Percentiles rank a stretch among this genome's conserved stretches.
Conservation (phyloP, 306 rosid genomes). For the Lathyrus tuberosus region DNA sequence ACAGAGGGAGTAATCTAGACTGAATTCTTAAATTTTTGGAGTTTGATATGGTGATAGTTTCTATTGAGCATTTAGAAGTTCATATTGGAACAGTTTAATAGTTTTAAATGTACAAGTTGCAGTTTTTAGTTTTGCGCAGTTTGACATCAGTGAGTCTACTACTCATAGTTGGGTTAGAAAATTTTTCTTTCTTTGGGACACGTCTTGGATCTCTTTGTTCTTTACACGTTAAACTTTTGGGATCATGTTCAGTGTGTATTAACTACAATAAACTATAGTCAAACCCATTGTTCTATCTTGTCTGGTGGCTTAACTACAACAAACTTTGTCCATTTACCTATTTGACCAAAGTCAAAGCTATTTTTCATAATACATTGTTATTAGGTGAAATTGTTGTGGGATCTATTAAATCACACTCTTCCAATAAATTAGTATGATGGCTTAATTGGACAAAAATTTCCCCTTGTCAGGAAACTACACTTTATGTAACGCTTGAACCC, state of each 20-base stretch:
- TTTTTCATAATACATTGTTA: slow-evolving; percentile 2
- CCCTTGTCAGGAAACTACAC: slow-evolving; percentile 66
- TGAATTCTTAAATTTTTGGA: not conserved
- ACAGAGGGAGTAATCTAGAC: not conserved
- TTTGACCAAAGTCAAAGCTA: slow-evolving; percentile 4
- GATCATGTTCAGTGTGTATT: slow-evolving; percentile 20
- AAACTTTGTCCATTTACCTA: not conserved
- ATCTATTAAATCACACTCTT: not conserved
- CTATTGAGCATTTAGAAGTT: not conserved
- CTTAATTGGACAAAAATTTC: slow-evolving; percentile 38
- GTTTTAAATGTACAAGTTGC: slow-evolving; percentile 14
- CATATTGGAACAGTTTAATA: slow-evolving; percentile 14
- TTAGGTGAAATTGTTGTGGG: slow-evolving; percentile 11
- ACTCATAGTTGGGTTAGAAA: not conserved
- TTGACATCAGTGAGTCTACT: not conserved
- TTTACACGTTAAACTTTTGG: not conserved
- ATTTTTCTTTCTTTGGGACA: slow-evolving; percentile 7
- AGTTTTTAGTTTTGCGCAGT: not conserved
- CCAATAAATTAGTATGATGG: slow-evolving; percentile 22
- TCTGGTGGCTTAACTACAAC: not conserved
- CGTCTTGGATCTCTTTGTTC: not conserved
- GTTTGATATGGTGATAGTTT: not conserved
- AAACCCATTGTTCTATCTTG: not conserved
- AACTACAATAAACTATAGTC: not conserved
- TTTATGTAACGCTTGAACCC: slow-evolving; percentile 94